Conservation (phyloP, 257 asterid species). For the Prunella vulgaris region DNA sequence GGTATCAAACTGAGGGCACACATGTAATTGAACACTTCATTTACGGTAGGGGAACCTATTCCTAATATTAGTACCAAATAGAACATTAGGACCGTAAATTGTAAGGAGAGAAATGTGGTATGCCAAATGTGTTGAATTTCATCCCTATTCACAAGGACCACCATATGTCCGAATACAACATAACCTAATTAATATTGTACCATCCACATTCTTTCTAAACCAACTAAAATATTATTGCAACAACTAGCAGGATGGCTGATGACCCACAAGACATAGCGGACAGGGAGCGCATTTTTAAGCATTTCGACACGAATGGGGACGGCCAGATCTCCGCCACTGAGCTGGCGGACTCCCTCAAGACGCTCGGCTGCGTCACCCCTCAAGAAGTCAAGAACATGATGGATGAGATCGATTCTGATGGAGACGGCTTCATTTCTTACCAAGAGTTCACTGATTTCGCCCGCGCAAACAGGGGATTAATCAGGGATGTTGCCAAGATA, state of each 20-base stretch:
- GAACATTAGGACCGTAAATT: background rate
- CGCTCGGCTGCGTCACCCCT: slow-evolving; percentile 57
- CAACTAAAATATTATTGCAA: background rate
- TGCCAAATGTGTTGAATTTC: background rate
- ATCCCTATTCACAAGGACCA: background rate
- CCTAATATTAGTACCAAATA: too few species aligned
- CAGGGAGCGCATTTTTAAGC: slow-evolving; percentile 72
- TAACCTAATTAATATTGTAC: background rate
- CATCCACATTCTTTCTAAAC: background rate
- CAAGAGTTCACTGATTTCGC: slow-evolving; percentile 71
- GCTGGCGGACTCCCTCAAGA: slow-evolving; percentile 69
- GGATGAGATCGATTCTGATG: slow-evolving; percentile 79
- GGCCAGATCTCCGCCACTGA: slow-evolving; percentile 73
- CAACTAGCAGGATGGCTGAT: slow-evolving; percentile 35
- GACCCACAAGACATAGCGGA: slow-evolving; percentile 65
- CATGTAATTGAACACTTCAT: too few species aligned
- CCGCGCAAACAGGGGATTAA: slow-evolving; percentile 54
- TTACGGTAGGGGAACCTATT: too few species aligned
- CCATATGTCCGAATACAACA: background rate
- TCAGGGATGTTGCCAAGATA: slow-evolving; percentile 79
- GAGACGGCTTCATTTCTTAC: slow-evolving; percentile 70
- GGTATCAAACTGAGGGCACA: too few species aligned
- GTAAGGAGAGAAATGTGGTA: background rate
- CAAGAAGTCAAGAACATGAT: slow-evolving; percentile 75
- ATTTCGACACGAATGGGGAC: slow-evolving; percentile 77